Percentiles rank a stretch among this genome's conserved stretches.
phyloP scores from a whole-genome alignment of 495 filamentous ascomycete species.

The Aspergillus bertholletiae region DNA sequence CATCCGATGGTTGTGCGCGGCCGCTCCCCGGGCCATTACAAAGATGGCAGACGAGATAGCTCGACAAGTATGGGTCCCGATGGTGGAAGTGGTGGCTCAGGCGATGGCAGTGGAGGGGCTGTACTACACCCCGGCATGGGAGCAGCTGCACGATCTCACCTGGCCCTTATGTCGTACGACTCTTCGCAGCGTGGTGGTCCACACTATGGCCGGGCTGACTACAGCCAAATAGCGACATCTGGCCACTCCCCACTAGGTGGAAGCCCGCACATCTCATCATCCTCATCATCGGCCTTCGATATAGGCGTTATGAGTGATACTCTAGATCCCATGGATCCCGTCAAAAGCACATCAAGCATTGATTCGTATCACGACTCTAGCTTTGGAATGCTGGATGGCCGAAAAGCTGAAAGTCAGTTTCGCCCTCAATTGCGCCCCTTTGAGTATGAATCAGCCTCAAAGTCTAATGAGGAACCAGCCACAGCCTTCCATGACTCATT shows the following conservation, averaged over 20 bases:
- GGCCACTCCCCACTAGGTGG: constrained; percentile 40
- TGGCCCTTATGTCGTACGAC: constrained; percentile 37
- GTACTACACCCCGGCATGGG: constrained; percentile 33
- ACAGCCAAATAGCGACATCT: constrained; percentile 30
- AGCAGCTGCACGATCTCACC: constrained; percentile 31
- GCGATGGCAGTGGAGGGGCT: constrained; percentile 28
- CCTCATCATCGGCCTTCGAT: constrained; percentile 40
- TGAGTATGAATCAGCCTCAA: constrained; percentile 21
- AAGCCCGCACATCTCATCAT: constrained; percentile 43
- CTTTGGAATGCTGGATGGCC: constrained; percentile 22
- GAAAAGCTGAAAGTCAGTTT: constrained; percentile 20
- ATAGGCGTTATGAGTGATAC: constrained; percentile 37
- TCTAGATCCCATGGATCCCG: constrained; percentile 41
- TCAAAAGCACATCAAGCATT: constrained; percentile 31
- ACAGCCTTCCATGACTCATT: constrained; percentile 19
- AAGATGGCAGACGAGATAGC: constrained; percentile 72
- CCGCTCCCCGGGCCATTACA: constrained; percentile 90
- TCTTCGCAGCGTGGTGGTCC: constrained; percentile 29
- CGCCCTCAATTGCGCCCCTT: constrained; percentile 19
- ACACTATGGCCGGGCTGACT: constrained; percentile 33
- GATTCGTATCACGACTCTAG: constrained; percentile 34
- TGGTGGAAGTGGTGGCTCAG: constrained; percentile 39
- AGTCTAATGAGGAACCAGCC: constrained; percentile 14
- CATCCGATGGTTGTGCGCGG: constrained; percentile 91
- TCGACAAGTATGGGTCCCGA: constrained; percentile 69